Conservation (phyloP, 441 rosid species). For the Pelargonium cotyledonis region DNA sequence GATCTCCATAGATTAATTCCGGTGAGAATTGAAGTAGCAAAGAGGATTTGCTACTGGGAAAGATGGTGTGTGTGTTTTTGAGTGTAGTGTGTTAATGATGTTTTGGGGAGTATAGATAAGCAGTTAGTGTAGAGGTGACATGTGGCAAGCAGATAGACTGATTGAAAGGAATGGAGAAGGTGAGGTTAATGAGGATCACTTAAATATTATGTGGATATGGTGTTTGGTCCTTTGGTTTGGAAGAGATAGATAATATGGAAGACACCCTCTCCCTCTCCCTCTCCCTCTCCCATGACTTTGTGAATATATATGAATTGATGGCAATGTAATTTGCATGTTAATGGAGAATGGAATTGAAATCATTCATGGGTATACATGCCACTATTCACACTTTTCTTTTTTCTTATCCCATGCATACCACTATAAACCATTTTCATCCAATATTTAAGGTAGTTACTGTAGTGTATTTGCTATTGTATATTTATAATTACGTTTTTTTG, state of each 20-base stretch:
- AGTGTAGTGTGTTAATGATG: background rate
- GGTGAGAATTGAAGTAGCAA: background rate
- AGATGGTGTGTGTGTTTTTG: background rate
- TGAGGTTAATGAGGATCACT: background rate
- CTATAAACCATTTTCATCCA: too few relatives aligned
- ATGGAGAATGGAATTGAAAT: too few relatives aligned
- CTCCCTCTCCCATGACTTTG: too few relatives aligned
- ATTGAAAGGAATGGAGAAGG: background rate
- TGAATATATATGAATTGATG: too few relatives aligned
- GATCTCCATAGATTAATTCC: constrained; percentile 52
- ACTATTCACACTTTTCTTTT: too few relatives aligned
- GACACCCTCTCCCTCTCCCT: too few relatives aligned
- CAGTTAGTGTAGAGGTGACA: background rate
- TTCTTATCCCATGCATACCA: too few relatives aligned
- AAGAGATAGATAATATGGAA: background rate
- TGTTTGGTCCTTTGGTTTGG: background rate
- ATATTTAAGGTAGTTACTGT: too few relatives aligned
- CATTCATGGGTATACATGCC: too few relatives aligned
- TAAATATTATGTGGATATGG: background rate
- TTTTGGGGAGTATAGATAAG: background rate
- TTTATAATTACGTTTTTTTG: too few relatives aligned
- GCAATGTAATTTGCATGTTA: too few relatives aligned
- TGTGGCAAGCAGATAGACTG: background rate
- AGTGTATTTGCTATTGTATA: too few relatives aligned
- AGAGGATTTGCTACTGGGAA: background rate